Percentiles rank a stretch among this genome's conserved stretches.
Evolutionary conservation across 1,284 basidiomycete genomes (phyloP).

Genomic region (Phlebopus sp.): DNA sequence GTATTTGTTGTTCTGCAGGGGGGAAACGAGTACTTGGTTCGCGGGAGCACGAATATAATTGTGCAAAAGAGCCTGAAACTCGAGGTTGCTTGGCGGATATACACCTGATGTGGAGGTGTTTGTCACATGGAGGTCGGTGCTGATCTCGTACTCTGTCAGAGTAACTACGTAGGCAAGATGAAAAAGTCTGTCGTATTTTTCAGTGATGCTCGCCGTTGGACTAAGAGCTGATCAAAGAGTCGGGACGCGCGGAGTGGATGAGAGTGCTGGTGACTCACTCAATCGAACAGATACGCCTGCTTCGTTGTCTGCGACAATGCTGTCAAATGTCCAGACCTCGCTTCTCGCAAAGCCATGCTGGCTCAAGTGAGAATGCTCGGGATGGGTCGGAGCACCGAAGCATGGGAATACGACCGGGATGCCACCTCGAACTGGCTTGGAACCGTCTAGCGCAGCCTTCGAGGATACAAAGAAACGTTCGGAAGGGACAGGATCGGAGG

Average conservation of each 20-base stretch:
- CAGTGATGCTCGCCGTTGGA: slow-evolving; percentile 55
- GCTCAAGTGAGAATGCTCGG: slow-evolving; percentile 66
- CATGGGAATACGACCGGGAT: slow-evolving; percentile 85
- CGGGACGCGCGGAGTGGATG: slow-evolving; percentile 4
- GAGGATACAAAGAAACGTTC: slow-evolving; percentile 79
- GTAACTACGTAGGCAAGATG: slow-evolving; percentile 77
- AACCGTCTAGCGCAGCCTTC: slow-evolving; percentile 73
- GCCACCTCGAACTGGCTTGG: slow-evolving; percentile 76
- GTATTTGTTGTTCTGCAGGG: slow-evolving; percentile 62
- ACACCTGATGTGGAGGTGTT: slow-evolving; percentile 53
- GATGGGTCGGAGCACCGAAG: slow-evolving; percentile 76
- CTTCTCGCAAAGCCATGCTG: slow-evolving; percentile 88
- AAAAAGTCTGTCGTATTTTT: slow-evolving; percentile 62
- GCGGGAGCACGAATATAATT: slow-evolving; percentile 77
- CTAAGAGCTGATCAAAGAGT: slow-evolving; percentile 47
- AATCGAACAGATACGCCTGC: slow-evolving; percentile 72
- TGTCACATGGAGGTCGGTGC: slow-evolving; percentile 75
- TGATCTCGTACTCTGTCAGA: slow-evolving; percentile 69
- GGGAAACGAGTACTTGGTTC: slow-evolving; percentile 53
- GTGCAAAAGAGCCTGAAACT: slow-evolving; percentile 87
- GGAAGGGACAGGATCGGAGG: slow-evolving; percentile 35
- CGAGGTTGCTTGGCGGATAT: slow-evolving; percentile 44
- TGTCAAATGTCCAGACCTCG: slow-evolving; percentile 65
- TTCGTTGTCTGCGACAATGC: slow-evolving; percentile 65
- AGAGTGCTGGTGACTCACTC: slow-evolving; percentile 44